Evolutionary conservation across 345 rosid species (phyloP).

Genomic region (Rubroshorea leprosula): DNA sequence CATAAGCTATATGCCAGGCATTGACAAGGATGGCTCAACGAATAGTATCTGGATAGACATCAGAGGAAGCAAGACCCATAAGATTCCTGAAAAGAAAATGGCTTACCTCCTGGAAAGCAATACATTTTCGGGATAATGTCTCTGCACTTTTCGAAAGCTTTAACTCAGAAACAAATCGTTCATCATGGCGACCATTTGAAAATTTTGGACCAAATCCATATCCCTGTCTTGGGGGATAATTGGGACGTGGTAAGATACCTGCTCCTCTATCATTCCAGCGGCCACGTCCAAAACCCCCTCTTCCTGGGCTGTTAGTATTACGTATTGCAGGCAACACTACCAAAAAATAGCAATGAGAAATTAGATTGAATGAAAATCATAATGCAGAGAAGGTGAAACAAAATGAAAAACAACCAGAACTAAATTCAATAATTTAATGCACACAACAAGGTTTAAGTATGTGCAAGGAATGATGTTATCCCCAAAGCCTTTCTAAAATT

Average conservation of each 20-base stretch:
- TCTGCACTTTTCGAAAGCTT: constrained; percentile 83
- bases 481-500: too few relatives aligned
- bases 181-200: constrained; percentile 72
- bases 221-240: constrained; percentile 70
- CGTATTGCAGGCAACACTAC: constrained; percentile 68
- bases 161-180: constrained; percentile 84
- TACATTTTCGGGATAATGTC: constrained; percentile 71
- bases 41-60: too few relatives aligned
- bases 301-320: constrained; percentile 45
- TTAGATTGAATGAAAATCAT: not conserved
- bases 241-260: constrained; percentile 90
- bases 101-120: constrained; percentile 81
- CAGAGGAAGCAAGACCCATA: not conserved
- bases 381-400: not conserved
- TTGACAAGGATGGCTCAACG: too few relatives aligned
- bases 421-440: not conserved
- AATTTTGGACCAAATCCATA: constrained; percentile 66
- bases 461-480: too few relatives aligned
- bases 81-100: too few relatives aligned
- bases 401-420: not conserved
- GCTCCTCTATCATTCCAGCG: constrained; percentile 91
- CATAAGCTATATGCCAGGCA: too few relatives aligned
- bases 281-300: constrained; percentile 75
- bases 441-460: not conserved
- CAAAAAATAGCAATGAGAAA: constrained; percentile 14